These are phyloP conservation scores for Musa balbisiana DNA, from an alignment of 202 grass and related monocot species.

Conservation along the genomic window DNA sequence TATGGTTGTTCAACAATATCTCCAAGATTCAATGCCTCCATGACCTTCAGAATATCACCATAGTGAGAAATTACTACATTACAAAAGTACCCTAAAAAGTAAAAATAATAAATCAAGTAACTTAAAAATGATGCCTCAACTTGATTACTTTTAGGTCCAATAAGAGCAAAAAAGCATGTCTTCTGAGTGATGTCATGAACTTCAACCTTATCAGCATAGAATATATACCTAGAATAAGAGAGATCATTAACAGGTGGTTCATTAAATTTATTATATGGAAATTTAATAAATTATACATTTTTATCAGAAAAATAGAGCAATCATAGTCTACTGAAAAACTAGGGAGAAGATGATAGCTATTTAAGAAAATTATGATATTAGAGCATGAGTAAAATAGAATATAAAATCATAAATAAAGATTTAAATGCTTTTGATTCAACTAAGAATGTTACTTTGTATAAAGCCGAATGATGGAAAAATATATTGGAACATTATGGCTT, in stretches of 20 bases:
- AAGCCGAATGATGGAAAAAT: too few species aligned
- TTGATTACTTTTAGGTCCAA: conserved; percentile 15
- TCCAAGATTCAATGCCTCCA: conserved; percentile 9
- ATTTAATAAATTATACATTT: background rate
- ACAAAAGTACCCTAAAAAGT: background rate
- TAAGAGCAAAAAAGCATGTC: conserved; percentile 15
- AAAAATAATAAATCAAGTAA: background rate
- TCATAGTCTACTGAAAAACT: too few species aligned
- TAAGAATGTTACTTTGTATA: too few species aligned
- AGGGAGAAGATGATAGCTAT: too few species aligned
- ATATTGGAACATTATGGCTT: too few species aligned
- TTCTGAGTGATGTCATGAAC: conserved; percentile 15
- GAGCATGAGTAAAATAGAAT: too few species aligned
- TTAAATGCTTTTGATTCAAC: too few species aligned
- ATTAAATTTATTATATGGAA: background rate
- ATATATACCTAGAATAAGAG: conserved; percentile 10
- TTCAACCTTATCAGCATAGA: conserved; percentile 17
- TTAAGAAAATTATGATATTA: too few species aligned
- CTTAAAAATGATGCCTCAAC: background rate
- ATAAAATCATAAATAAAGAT: too few species aligned
- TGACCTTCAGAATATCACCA: conserved; percentile 9
- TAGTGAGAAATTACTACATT: background rate
- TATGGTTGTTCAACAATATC: conserved; percentile 15
- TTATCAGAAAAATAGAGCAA: background rate
- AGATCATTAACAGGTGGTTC: background rate